Percentiles rank a stretch among this genome's conserved stretches.
These are phyloP conservation scores for Domatiomyces catenatus DNA, from an alignment of 2,329 filamentous ascomycete genomes.

Conservation along the genomic window DNA sequence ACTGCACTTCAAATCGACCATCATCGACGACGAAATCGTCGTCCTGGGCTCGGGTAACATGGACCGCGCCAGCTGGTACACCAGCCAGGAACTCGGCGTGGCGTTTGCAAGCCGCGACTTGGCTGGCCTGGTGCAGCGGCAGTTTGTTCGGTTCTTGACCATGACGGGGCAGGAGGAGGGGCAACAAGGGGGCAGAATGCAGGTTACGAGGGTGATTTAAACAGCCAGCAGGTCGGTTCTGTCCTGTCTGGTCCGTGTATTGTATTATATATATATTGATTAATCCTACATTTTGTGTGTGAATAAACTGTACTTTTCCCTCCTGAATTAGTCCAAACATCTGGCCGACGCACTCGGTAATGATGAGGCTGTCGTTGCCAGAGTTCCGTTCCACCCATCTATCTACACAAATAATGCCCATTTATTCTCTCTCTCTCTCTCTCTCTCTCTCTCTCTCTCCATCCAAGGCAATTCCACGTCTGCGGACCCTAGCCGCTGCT, in stretches of 20 bases:
- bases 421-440: not conserved
- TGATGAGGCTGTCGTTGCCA: not conserved
- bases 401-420: not conserved
- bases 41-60: conserved; percentile 69
- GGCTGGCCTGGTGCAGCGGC: not conserved
- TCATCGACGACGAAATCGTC: conserved; percentile 53
- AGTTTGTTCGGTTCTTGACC: not conserved
- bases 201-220: not conserved
- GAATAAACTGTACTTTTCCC: too few relatives aligned
- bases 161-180: not conserved
- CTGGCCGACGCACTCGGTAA: too few relatives aligned
- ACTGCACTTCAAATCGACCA: conserved; percentile 61
- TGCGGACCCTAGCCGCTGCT: not conserved
- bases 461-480: not conserved
- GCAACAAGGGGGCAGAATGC: not conserved
- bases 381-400: not conserved
- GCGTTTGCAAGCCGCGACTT: not conserved
- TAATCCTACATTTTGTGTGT: too few relatives aligned
- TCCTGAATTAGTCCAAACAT: too few relatives aligned
- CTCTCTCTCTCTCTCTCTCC: not conserved
- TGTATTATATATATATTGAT: too few relatives aligned
- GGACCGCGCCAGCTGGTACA: conserved; percentile 75
- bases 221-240: not conserved
- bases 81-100: conserved; percentile 68
- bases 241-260: too few relatives aligned